phyloP scores from a whole-genome alignment of 106 monocot genomes.

The Agapanthus africanus region DNA sequence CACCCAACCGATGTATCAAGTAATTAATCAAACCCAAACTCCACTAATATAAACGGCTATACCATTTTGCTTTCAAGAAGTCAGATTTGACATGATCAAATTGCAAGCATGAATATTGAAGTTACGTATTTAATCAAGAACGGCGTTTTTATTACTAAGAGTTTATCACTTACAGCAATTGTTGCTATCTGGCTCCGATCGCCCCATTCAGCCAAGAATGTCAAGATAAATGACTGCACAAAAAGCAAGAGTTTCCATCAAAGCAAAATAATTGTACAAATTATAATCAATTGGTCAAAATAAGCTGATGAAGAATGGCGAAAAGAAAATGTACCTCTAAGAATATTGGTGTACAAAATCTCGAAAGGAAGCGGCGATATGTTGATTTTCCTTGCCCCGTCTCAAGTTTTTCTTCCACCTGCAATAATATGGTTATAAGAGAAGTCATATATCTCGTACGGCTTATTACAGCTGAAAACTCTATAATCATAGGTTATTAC shows the following conservation, averaged over 20 bases:
- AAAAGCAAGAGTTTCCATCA: background rate
- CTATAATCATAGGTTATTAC: too few species aligned
- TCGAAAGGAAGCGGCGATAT: slow-evolving; percentile 70
- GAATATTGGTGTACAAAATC: slow-evolving; percentile 97
- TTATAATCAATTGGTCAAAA: background rate
- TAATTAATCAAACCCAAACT: too few species aligned
- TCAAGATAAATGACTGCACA: slow-evolving; percentile 91
- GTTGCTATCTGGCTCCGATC: slow-evolving; percentile 98
- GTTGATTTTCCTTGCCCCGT: slow-evolving; percentile 75
- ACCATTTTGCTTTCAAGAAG: background rate
- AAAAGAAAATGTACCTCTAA: slow-evolving; percentile 53
- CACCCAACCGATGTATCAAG: too few species aligned
- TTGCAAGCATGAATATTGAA: background rate
- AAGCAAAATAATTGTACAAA: background rate
- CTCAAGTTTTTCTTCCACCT: slow-evolving; percentile 99
- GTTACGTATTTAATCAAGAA: background rate
- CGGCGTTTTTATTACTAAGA: background rate
- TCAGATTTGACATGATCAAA: background rate
- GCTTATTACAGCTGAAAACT: background rate
- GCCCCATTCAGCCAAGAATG: slow-evolving; percentile 97
- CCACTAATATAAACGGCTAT: too few species aligned
- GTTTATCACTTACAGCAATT: slow-evolving; percentile 60
- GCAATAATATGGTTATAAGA: slow-evolving; percentile 4
- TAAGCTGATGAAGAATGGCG: background rate
- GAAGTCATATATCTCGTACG: slow-evolving; percentile 1